phyloP scores from a whole-genome alignment of 2,329 filamentous ascomycete species.

The Didymella pinodella region DNA sequence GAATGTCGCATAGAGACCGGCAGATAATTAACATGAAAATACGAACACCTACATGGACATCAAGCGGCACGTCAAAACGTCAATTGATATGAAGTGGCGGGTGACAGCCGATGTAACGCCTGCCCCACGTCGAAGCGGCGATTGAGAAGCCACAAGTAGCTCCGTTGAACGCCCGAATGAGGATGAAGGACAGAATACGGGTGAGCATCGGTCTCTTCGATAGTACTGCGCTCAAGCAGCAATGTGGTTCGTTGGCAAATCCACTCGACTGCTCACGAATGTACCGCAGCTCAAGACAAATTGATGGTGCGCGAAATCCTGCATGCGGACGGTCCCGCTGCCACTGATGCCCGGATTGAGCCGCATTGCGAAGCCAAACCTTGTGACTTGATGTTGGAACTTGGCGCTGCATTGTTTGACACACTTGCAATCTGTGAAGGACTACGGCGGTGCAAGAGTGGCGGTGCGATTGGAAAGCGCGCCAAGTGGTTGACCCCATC shows the following conservation, averaged over 20 bases:
- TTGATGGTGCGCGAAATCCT: constrained; percentile 1
- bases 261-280: too few relatives aligned
- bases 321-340: neutral
- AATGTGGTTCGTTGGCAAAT: too few relatives aligned
- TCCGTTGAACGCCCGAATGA: neutral
- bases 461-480: neutral
- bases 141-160: neutral
- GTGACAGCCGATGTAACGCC: neutral
- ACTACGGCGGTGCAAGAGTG: neutral
- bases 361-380: neutral
- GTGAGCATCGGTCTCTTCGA: too few relatives aligned
- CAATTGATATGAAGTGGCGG: neutral
- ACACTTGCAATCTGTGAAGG: neutral
- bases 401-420: neutral
- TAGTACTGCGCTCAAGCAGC: neutral
- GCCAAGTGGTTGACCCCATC: neutral
- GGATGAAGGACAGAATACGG: neutral
- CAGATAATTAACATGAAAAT: neutral
- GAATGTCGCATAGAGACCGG: neutral
- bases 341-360: neutral
- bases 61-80: neutral
- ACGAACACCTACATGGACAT: neutral
- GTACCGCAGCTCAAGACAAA: neutral
- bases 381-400: neutral
- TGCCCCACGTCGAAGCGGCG: neutral